A percentile compares a stretch with the other conserved stretches of the same genome.
These are phyloP conservation scores for Verticillium alfalfae DNA, from an alignment of 2,329 filamentous ascomycete species.

Conservation along the genomic window DNA sequence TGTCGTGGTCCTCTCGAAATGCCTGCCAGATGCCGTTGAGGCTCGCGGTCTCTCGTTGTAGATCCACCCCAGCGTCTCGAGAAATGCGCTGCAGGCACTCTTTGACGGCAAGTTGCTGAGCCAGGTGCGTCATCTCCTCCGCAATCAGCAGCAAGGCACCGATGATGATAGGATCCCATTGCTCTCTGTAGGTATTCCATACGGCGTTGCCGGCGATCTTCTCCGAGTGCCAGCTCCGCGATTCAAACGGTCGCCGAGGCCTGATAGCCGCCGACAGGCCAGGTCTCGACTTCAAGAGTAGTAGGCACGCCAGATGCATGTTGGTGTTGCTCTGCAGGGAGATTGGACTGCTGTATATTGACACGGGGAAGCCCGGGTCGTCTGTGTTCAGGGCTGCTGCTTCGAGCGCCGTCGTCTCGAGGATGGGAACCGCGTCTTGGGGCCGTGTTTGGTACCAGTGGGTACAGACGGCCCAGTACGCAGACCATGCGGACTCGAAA, in stretches of 20 bases:
- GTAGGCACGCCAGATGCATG: background rate
- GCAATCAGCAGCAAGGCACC: conserved; percentile 18
- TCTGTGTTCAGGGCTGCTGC: background rate
- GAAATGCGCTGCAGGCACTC: conserved; percentile 12
- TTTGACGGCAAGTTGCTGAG: conserved; percentile 16
- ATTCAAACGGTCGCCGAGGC: conserved; percentile 2
- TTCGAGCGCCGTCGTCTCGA: background rate
- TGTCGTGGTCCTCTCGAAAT: background rate
- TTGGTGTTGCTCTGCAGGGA: background rate
- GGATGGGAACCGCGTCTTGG: background rate
- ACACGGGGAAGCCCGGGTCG: background rate
- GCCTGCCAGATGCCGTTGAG: background rate
- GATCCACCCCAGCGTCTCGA: conserved; percentile 9
- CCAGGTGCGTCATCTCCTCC: conserved; percentile 17
- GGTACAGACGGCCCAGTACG: background rate
- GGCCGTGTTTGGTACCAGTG: background rate
- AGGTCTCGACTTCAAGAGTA: background rate
- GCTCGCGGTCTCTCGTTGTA: conserved; percentile 8
- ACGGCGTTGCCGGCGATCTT: conserved; percentile 19
- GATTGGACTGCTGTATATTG: background rate
- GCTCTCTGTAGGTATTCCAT: conserved; percentile 22
- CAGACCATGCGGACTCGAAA: background rate
- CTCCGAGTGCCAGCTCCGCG: conserved; percentile 20
- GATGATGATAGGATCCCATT: conserved; percentile 24
- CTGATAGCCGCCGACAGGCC: background rate